These are phyloP conservation scores for Plantago elongata DNA, from an alignment of 257 asterid genomes.

Conservation along the genomic window DNA sequence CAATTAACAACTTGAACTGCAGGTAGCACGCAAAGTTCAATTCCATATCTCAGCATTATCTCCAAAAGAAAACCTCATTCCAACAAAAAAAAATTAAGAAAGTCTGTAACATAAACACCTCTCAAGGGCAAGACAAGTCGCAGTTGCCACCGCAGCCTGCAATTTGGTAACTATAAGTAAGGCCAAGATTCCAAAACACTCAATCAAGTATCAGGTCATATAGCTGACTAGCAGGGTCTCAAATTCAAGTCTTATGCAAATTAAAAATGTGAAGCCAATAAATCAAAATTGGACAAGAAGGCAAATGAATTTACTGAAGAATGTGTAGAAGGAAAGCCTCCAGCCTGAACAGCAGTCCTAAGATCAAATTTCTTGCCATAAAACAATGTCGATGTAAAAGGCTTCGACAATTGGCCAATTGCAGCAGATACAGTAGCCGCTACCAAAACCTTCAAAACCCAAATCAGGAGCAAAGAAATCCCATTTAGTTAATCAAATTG, in stretches of 20 bases:
- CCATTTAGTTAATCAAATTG: not conserved
- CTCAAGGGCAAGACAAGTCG: slow-evolving; percentile 73
- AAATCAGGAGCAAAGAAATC: not conserved
- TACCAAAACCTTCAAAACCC: slow-evolving; percentile 54
- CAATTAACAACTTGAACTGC: not conserved
- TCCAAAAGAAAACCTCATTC: not conserved
- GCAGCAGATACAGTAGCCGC: slow-evolving; percentile 74
- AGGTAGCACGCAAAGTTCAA: not conserved
- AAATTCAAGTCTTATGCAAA: no score
- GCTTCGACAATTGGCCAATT: slow-evolving; percentile 73
- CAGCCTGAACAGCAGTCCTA: slow-evolving; percentile 50
- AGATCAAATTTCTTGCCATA: slow-evolving; percentile 53
- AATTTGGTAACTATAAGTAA: slow-evolving; percentile 9
- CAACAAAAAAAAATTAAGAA: not conserved
- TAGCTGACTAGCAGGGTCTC: no score
- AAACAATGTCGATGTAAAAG: slow-evolving; percentile 56
- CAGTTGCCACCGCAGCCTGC: slow-evolving; percentile 80
- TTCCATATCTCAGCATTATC: not conserved
- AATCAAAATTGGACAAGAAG: not conserved
- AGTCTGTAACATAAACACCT: slow-evolving; percentile 35
- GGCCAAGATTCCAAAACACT: not conserved
- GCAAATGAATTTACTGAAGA: slow-evolving; percentile 51
- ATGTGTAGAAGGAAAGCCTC: slow-evolving; percentile 95
- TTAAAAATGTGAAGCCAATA: not conserved
- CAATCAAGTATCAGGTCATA: not conserved